Evolutionary conservation across 1,284 basidiomycete genomes (phyloP), one percentile per base, ranked within the genome.

Genomic region (Trametes hirsuta): DNA sequence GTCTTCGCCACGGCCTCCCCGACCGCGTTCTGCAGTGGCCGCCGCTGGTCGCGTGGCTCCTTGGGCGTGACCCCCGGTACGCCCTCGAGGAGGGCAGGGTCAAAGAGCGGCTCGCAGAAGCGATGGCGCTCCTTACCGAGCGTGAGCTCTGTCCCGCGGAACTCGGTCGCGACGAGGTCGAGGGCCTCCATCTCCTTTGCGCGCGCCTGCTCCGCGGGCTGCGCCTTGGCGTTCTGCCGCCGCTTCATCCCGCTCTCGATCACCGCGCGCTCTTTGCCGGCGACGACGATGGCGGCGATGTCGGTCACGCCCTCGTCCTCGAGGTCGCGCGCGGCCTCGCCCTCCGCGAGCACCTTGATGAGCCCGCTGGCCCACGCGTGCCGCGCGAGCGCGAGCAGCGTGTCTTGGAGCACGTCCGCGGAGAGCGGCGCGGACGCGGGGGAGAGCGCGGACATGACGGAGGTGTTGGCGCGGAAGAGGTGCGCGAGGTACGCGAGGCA

Each of bases 51-150:
- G 35, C 58, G 62, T 1, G 55, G 61, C 35, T 62, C 59, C 49
- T 59, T 69, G 45, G 55, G 52, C 53, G 48, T 62, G 34, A 66
- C 39, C 18, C 68, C 63, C n/a, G 69, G 68, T 11, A 78, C 54
- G n/a, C 69, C 65, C 2, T 73, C 72, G 58, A 90, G 74, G 41
- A 90, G 66, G 2, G 71, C 75, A 2, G 92, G 90, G 61, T 95
- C 88, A 65, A 95, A 93, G 36, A 98, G 79, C 9, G 95, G 94
- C 71, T 97, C 95, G 71, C 92, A 94, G 72, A 96, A 89, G 42
- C 93, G 83, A 79, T 97, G 94, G 48, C 95, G 82, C 68, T 95
- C 92, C 68, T 92, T 89, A 5, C 95, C 95, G 35, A 98, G 70
- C 1, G 87, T 90, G 62, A 98, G 75, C 49, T 87, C 84, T 69